Base-by-base conservation (phyloP, 495 filamentous ascomycete species). In the Penicillium mononematosum region DNA sequence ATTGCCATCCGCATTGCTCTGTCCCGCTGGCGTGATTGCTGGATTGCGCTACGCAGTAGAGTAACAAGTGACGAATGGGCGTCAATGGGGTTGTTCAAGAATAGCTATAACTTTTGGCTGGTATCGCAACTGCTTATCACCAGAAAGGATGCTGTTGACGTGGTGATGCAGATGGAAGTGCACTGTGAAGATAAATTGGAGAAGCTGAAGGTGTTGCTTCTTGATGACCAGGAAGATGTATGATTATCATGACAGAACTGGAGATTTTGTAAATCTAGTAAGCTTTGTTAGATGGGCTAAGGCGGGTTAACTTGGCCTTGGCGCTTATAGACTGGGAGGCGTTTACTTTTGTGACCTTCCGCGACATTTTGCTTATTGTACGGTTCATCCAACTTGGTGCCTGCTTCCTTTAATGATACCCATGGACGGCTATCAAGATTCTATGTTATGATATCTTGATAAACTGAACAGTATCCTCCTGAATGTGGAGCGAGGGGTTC, bases 161-260 rank as follows among this genome's bases (percentile, higher is more conserved):
- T 79, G 16, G 66, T 79, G 2, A 76, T 79, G 74, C 65, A 63
- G 39, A 76, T 78, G 74, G 76, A 79, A 49, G 75, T 79, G n/a
- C 69, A 72, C 47, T 79, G 76, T 19, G 75, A 77, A 51, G 76
- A 79, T 53, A 79, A 79, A 55, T 55, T 79, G 25, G 66, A 75
- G 56, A 75, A 75, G 58, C 56, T 79, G 49, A 76, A 73, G 41
- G 74, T 79, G 2, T 56, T 78, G 24, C 50, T 78, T n/a, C 56
- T 64, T 50, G 75, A 79, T 58, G 75, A 79, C 12, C 64, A 63
- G 50, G 71, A 75, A 25, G 69, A 68, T 8, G 14, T 41, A 19
- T 47, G 39, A 38, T 39, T 24, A 29, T 2, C 0, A 20, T 10
- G 12, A 12, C 17, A n/a, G 10, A 22, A 24, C 20, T n/a, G 24